Base-by-base conservation (phyloP, 1,284 basidiomycete species). In the Ustilago sp. region DNA sequence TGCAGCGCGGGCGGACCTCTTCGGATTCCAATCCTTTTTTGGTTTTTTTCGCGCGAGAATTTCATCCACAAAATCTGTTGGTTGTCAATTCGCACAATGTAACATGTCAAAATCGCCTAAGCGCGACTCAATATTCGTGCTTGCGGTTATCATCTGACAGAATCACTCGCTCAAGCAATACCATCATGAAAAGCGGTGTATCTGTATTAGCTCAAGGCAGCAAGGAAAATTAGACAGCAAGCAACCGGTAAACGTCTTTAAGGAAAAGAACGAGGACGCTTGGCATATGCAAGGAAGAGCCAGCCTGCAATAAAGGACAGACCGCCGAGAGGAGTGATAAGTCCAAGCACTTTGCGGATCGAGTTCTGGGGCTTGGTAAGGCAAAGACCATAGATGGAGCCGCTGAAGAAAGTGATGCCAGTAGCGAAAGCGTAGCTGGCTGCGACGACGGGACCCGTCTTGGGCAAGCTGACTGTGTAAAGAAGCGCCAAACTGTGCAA, bases 381-480 rank as follows among this genome's bases (percentile, higher is more conserved):
- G 69, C 83, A 84, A 15, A 84, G 71, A 2, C 77, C 81, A 45
- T 85, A 85, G 72, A 85, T 85, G 9, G 77, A 77, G 39, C 81
- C 83, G 57, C 79, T 79, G 71, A 85, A 85, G 63, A 84, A 72
- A 53, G 80, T 77, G 62, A 85, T 85, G 50, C 83, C 83, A 9
- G 81, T 69, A 9, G 79, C 63, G 47, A 84, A 80, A 2, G 80
- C 80, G 45, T 77, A 78, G 63, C 76, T 67, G 3, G 80, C 81
- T 43, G 79, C 62, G 3, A 72, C 65, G 12, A 74, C 53, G 0
- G 80, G 70, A 7, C 73, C 71, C 0, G 65, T 74, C 19, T 72
- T 45, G 35, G 79, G 79, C 2, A 67, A 48, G 52, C 76, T 60
- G 35, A 80, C 66, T 7, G 75, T 72, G 51, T 72, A 76, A 53